Conservation (phyloP, 108 stramenopile species). For the Skeletonema marinoi region DNA sequence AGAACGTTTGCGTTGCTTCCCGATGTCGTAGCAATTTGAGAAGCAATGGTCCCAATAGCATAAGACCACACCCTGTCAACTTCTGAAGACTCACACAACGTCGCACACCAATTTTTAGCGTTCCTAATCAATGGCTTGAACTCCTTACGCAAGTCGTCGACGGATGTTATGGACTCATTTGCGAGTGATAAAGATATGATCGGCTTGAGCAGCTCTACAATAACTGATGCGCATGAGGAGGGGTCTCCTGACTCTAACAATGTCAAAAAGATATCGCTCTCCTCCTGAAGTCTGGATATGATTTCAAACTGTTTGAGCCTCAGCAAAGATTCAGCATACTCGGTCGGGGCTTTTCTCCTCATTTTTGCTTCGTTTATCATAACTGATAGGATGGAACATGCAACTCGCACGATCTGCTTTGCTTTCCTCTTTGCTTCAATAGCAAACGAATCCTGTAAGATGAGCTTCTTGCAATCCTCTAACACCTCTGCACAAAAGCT, state of each 20-base stretch:
- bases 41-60: slow-evolving; percentile 31
- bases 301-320: slow-evolving; percentile 34
- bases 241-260: slow-evolving; percentile 30
- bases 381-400: slow-evolving; percentile 37
- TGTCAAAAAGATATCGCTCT: slow-evolving; percentile 28
- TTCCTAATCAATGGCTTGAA: slow-evolving; percentile 29
- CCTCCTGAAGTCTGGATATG: slow-evolving; percentile 33
- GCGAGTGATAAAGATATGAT: slow-evolving; percentile 13
- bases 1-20: slow-evolving; percentile 38
- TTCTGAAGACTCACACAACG: slow-evolving; percentile 28
- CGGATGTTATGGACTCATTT: slow-evolving; percentile 3
- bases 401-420: slow-evolving; percentile 19
- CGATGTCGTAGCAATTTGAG: slow-evolving; percentile 29
- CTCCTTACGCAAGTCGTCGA: slow-evolving; percentile 18
- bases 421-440: slow-evolving; percentile 37
- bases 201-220: slow-evolving; percentile 27
- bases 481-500: slow-evolving; percentile 37
- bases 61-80: slow-evolving; percentile 43
- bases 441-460: slow-evolving; percentile 11
- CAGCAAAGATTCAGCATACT: not conserved
- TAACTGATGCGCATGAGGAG: slow-evolving; percentile 18
- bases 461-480: slow-evolving; percentile 32
- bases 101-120: slow-evolving; percentile 42
- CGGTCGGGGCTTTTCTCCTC: not conserved
- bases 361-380: slow-evolving; percentile 18